These are phyloP conservation scores for Chernovozyma sophiae-reginae DNA, from an alignment of 1,139 yeast genomes.

Conservation along the genomic window DNA sequence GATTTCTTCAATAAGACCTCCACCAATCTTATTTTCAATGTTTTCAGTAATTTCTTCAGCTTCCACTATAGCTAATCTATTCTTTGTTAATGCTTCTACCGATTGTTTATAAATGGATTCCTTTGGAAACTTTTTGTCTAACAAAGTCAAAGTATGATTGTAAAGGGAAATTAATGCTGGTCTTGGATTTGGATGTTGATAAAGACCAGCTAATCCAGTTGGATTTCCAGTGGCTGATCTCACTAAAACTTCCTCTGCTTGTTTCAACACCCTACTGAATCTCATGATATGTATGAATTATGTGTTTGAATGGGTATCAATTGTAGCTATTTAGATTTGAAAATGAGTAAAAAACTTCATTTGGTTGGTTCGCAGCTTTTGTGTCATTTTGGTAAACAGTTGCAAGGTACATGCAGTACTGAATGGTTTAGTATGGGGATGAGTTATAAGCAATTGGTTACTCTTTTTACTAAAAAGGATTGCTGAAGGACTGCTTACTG, in stretches of 20 bases:
- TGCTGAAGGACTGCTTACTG: neutral
- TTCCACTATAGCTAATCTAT: conserved; percentile 67
- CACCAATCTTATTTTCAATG: conserved; percentile 73
- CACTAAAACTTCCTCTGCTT: conserved; percentile 59
- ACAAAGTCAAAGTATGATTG: conserved; percentile 59
- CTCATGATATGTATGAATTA: conserved; percentile 26
- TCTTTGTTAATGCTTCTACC: conserved; percentile 66
- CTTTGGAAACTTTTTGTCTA: conserved; percentile 60
- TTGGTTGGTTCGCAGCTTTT: conserved; percentile 6
- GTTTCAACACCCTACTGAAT: conserved; percentile 41
- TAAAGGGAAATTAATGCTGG: conserved; percentile 73
- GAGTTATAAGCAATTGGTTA: no score
- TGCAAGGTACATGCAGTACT: neutral
- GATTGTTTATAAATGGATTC: conserved; percentile 74
- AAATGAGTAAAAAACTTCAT: conserved; percentile 1
- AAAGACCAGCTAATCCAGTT: conserved; percentile 76
- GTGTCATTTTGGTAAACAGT: neutral
- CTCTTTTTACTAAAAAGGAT: no score
- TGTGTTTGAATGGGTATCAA: neutral
- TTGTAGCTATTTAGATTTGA: neutral
- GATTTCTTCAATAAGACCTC: conserved; percentile 82
- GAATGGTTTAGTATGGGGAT: no score
- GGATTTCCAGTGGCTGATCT: conserved; percentile 67
- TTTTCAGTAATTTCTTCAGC: conserved; percentile 57
- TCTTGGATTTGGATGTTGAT: conserved; percentile 80